Percentiles rank a stretch among this genome's conserved stretches.
Conservation (phyloP, 176 grass and related monocot genomes). For the Phoenix dactylifera region DNA sequence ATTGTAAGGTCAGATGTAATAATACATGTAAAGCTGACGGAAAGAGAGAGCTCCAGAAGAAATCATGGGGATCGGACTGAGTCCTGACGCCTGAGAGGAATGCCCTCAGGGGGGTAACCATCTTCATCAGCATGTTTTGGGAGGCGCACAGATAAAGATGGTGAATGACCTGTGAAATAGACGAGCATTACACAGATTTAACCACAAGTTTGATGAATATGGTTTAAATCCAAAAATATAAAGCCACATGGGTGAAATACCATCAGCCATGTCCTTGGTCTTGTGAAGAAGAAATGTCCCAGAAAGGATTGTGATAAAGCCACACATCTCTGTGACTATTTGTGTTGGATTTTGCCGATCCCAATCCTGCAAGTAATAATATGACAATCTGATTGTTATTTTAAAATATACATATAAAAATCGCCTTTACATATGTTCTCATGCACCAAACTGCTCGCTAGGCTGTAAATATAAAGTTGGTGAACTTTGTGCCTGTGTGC, state of each 20-base stretch:
- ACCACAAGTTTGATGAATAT: no score
- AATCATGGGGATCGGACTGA: conserved; percentile 34
- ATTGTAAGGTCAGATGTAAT: neutral
- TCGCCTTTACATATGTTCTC: neutral
- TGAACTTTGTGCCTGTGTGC: no score
- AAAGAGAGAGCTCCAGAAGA: neutral
- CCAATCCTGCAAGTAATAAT: conserved; percentile 35
- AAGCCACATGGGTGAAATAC: conserved; percentile 9
- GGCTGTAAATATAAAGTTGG: no score
- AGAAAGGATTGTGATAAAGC: conserved; percentile 68
- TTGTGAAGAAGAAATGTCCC: conserved; percentile 82
- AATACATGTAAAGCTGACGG: no score
- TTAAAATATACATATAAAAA: neutral
- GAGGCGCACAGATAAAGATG: conserved; percentile 23
- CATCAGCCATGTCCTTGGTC: conserved; percentile 68
- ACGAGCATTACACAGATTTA: no score
- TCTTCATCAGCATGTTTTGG: conserved; percentile 38
- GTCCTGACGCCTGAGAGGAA: conserved; percentile 49
- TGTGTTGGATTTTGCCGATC: conserved; percentile 76
- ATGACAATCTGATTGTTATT: no score
- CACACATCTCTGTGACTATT: conserved; percentile 73
- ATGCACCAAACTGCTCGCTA: no score
- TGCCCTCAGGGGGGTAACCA: conserved; percentile 27
- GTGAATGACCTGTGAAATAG: conserved; percentile 20
- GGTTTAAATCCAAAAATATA: no score